phyloP scores from a whole-genome alignment of 331 rosid genomes.

The Stylosanthes scabra region DNA sequence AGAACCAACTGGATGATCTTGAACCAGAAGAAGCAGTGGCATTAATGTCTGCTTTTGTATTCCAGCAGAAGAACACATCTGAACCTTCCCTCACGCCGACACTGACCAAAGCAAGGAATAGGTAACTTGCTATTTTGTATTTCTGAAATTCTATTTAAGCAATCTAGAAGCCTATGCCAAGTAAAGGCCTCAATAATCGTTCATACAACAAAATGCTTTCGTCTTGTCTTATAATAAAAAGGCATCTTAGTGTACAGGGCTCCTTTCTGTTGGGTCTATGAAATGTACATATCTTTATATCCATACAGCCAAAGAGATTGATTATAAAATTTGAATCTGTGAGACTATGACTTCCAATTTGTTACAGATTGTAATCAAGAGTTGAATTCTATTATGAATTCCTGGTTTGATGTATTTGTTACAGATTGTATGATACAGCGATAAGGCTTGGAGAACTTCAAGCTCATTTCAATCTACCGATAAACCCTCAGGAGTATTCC shows the following conservation, averaged over 20 bases:
- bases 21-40: conserved; percentile 99
- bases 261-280: no score
- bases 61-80: conserved; percentile 93
- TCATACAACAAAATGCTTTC: conserved; percentile 3
- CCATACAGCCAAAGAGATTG: no score
- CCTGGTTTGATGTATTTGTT: conserved; percentile 29
- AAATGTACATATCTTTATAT: no score
- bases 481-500: conserved; percentile 81
- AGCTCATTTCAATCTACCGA: conserved; percentile 51
- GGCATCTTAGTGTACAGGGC: no score
- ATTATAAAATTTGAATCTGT: no score
- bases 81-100: conserved; percentile 86
- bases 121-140: conserved; percentile 52
- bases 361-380: conserved; percentile 17
- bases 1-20: conserved; percentile 90
- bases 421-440: conserved; percentile 82
- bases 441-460: conserved; percentile 89
- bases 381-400: conserved; percentile 15
- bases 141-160: conserved; percentile 24
- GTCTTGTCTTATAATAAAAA: neutral
- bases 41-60: conserved; percentile 96
- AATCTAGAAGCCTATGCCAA: conserved; percentile 8
- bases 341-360: no score
- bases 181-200: conserved; percentile 19
- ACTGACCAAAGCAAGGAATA: conserved; percentile 73